Conservation (phyloP, 2,329 filamentous ascomycete species). For the Alternaria metachromatica region DNA sequence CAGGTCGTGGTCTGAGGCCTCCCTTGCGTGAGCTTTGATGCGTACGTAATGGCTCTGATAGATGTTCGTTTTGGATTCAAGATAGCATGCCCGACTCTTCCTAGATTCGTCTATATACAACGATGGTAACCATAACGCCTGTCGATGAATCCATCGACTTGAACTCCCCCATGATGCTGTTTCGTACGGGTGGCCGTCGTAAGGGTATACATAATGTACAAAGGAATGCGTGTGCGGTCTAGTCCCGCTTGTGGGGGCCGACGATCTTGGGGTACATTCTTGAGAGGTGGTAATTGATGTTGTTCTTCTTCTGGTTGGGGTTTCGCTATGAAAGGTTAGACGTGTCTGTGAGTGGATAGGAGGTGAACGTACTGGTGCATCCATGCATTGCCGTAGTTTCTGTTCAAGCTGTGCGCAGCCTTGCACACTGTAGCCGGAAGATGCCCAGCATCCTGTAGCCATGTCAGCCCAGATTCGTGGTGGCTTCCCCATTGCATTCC, state of each 20-base stretch:
- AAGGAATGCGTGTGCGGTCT: constrained; percentile 9
- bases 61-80: neutral
- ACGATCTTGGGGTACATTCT: constrained; percentile 78
- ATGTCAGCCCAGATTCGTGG: constrained; percentile 26
- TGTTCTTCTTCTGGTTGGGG: constrained; percentile 68
- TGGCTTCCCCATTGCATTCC: neutral
- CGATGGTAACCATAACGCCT: constrained; percentile 23
- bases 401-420: constrained; percentile 67
- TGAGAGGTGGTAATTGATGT: constrained; percentile 89
- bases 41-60: neutral
- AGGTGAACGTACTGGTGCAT: constrained; percentile 68
- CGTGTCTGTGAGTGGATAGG: neutral
- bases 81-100: constrained; percentile 5
- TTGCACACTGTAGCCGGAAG: constrained; percentile 71
- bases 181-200: constrained; percentile 12
- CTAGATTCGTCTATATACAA: constrained; percentile 21
- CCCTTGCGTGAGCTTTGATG: neutral
- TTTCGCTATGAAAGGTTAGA: constrained; percentile 57
- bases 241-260: constrained; percentile 72
- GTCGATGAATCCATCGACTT: constrained; percentile 23
- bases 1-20: neutral
- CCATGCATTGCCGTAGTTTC: constrained; percentile 75
- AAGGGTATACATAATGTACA: constrained; percentile 40
- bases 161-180: constrained; percentile 27
- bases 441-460: constrained; percentile 79